Conservation (phyloP, 2,329 filamentous ascomycete genomes). For the Ceratocystis colombiana region DNA sequence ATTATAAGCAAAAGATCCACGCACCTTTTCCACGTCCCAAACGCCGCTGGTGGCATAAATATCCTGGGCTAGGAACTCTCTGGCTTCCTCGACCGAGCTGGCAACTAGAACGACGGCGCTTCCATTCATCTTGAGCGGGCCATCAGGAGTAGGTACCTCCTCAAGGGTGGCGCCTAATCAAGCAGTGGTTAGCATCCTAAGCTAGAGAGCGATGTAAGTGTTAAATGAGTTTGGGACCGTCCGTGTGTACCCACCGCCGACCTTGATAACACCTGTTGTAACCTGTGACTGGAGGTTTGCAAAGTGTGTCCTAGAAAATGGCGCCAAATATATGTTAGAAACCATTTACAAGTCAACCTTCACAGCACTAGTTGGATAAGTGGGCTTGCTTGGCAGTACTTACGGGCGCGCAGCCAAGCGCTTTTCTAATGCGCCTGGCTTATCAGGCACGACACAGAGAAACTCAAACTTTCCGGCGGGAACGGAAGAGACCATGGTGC, state of each 20-base stretch:
- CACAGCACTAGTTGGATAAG: neutral
- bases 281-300: slow-evolving; percentile 43
- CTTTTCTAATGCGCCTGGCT: slow-evolving; percentile 49
- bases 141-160: slow-evolving; percentile 52
- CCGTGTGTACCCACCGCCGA: slow-evolving; percentile 47
- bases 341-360: neutral
- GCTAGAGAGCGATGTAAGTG: neutral
- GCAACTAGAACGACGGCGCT: slow-evolving; percentile 60
- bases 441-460: slow-evolving; percentile 59
- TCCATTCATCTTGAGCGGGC: slow-evolving; percentile 56
- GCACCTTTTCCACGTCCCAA: slow-evolving; percentile 66
- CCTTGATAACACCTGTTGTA: slow-evolving; percentile 49
- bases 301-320: slow-evolving; percentile 40
- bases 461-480: slow-evolving; percentile 46
- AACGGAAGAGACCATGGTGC: slow-evolving; percentile 30
- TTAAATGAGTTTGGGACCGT: neutral
- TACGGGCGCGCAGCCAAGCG: slow-evolving; percentile 51
- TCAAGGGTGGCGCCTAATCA: slow-evolving; percentile 54
- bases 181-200: neutral
- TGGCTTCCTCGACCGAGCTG: slow-evolving; percentile 57
- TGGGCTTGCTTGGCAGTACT: slow-evolving; percentile 29
- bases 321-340: neutral
- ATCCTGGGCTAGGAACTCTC: slow-evolving; percentile 58
- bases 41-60: slow-evolving; percentile 62
- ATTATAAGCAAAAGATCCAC: neutral